phyloP scores from a whole-genome alignment of 257 asterid species.

The Prunella vulgaris region DNA sequence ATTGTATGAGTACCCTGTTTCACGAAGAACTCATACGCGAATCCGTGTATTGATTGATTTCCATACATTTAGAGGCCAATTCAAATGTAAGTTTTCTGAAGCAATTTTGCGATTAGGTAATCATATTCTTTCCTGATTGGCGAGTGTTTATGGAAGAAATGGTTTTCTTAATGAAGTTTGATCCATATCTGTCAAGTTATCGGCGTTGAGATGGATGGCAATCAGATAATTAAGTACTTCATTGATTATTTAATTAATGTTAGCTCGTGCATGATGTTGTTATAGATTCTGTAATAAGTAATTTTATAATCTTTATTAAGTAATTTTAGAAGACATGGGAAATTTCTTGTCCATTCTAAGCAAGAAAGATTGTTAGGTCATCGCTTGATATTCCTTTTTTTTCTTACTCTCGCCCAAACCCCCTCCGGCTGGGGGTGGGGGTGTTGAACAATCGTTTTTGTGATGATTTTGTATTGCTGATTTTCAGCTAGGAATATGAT shows the following conservation, averaged over 20 bases:
- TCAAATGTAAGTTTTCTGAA: conserved; percentile 23
- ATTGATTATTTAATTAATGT: conserved; percentile 16
- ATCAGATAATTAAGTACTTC: background rate
- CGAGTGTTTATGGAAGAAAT: background rate
- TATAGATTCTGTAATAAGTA: conserved; percentile 13
- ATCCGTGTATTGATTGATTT: conserved; percentile 5
- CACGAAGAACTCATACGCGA: conserved; percentile 3
- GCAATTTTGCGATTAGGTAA: background rate
- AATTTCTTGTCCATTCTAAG: conserved; percentile 20
- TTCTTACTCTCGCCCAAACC: too few species aligned
- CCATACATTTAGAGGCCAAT: background rate
- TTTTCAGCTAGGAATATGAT: conserved; percentile 29
- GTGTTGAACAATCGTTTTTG: background rate
- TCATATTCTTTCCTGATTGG: background rate
- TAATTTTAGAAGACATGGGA: conserved; percentile 18
- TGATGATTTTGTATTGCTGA: conserved; percentile 12
- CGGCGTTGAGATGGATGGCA: conserved; percentile 12
- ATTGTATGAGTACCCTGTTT: background rate
- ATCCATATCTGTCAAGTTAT: conserved; percentile 1
- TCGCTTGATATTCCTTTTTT: background rate
- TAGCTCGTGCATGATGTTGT: conserved; percentile 19
- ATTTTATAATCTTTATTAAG: background rate
- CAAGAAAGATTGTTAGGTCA: conserved; percentile 19
- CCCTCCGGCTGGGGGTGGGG: too few species aligned
- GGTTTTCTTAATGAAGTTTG: background rate